Evolutionary conservation across 1,139 yeast genomes (phyloP), one percentile per base, ranked within the genome.

Genomic region (Pichia terricola): DNA sequence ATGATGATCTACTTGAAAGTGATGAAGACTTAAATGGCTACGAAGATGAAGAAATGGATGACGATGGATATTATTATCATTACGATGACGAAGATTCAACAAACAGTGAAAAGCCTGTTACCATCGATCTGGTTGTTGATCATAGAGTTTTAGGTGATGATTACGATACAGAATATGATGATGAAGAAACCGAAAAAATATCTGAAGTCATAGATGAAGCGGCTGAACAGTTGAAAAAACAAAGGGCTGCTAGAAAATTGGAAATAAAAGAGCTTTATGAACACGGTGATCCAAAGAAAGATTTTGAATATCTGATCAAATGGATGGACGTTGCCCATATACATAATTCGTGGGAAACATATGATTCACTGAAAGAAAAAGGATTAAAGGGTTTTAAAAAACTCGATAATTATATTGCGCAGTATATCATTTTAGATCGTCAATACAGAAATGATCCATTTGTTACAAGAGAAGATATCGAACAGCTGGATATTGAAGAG

Each of bases 291-390:
- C 79, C 84, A 27, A 81, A 80, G 53, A 64, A 66, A 40, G 81
- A 78, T 49, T 80, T 69, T 56, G 68, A 78, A 44, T 83, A 78
- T 59, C 65, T 79, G 52, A 75, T 94, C 53, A 94, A 94, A 65
- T 94, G 99, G 98, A 73, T 76, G 28, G 86, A 77, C 44, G 72
- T 79, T 49, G 86, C 96, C 16, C 98, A 94, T 66, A 70, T 91
- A 51, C 99, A 91, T 65, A 91, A 91, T 60, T 82, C 96, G 1
- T 94, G 97, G 97, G 96, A 89, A 61, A 62, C 77, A 1, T 89
- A 83, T 63, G 66, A 69, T 8, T 69, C 70, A 5, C 65, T 89
- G 42, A 72, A 72, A 48, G 66, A 65, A 27, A 49, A 52, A 37
- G 66, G 68, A 16, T 65, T 65, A 52, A 79, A 83, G 60, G 98